Evolutionary conservation across 2,329 filamentous ascomycete species (phyloP), one percentile per base, ranked within the genome.

Genomic region (Venturia carpophila): DNA sequence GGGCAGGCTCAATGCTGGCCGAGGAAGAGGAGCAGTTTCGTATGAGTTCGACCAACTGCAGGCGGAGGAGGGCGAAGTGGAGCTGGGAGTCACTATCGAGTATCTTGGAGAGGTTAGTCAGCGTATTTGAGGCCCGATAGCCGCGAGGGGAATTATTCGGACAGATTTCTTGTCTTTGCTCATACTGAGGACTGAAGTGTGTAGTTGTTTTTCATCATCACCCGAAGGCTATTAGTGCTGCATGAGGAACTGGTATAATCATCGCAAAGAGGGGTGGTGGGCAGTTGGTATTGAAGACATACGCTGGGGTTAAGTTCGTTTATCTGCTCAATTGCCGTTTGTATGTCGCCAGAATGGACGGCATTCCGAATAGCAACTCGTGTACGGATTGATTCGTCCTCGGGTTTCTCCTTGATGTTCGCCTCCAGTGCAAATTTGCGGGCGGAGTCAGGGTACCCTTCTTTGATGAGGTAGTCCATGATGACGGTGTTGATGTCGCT

Each of bases 241-340:
- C 94, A 99, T 99, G 93, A 96, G 87, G 92, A 83, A 89, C 83
- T 84, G 52, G 82, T 90, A 82, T 96, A 96, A 99, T 99, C 94
- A 94, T 92, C 65, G 45, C 30, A 58, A 52, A 42, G 42, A 24
- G n/a, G 42, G 30, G 45, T 3, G 65, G 67, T 41, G 37, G 24
- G 55, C 74, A 41, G 55, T 52, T 60, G 30, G 58, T 56, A 49
- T 62, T 30, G 60, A 19, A n/a, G 62, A 75, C 90, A 78, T 87
- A 99, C 94, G 84, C 94, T 87, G 70, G 92, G 90, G 70, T 96
- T 91, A 42, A 95, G 79, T 69, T 96, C 90, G 73, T 97, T 97
- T 71, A 99, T 83, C 63, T 87, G 85, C 69, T 92, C 86, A 68
- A 97, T 93, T 5, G 94, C 94, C 60, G 84, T 81, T 73, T 95